phyloP scores from a whole-genome alignment of 2,329 filamentous ascomycete species.

The Penicillium sp. region DNA sequence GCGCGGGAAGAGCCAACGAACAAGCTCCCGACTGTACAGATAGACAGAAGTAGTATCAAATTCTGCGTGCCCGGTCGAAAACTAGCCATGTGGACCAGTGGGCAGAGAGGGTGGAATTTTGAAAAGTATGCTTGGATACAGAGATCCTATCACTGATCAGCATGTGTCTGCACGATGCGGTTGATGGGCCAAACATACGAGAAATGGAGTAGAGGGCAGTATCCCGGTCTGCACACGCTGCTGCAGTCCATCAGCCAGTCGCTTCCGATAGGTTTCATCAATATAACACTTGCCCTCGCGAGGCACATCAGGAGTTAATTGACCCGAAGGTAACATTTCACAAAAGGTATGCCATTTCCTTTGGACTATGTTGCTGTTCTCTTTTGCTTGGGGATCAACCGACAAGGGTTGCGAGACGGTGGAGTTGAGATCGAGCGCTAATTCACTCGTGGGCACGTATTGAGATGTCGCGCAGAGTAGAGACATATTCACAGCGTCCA shows the following conservation, averaged over 20 bases:
- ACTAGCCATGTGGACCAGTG: slow-evolving; percentile 27
- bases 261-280: slow-evolving; percentile 20
- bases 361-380: neutral
- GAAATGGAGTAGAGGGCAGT: slow-evolving; percentile 22
- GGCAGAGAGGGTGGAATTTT: slow-evolving; percentile 27
- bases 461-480: slow-evolving; percentile 8
- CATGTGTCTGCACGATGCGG: neutral
- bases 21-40: slow-evolving; percentile 29
- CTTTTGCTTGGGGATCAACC: neutral
- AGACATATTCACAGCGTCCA: slow-evolving; percentile 24
- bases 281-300: neutral
- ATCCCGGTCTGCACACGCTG: slow-evolving; percentile 14
- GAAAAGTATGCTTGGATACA: slow-evolving; percentile 31
- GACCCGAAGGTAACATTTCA: neutral
- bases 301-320: slow-evolving; percentile 8
- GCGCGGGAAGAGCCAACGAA: slow-evolving; percentile 25
- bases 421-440: neutral
- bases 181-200: slow-evolving; percentile 14
- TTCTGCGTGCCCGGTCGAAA: slow-evolving; percentile 26
- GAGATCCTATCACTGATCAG: slow-evolving; percentile 19
- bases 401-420: neutral
- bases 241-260: slow-evolving; percentile 16
- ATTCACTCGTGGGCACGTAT: slow-evolving; percentile 4
- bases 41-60: slow-evolving; percentile 26
- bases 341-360: slow-evolving; percentile 16